Conservation (phyloP, 2,329 filamentous ascomycete genomes). For the Colletotrichum eleusines region DNA sequence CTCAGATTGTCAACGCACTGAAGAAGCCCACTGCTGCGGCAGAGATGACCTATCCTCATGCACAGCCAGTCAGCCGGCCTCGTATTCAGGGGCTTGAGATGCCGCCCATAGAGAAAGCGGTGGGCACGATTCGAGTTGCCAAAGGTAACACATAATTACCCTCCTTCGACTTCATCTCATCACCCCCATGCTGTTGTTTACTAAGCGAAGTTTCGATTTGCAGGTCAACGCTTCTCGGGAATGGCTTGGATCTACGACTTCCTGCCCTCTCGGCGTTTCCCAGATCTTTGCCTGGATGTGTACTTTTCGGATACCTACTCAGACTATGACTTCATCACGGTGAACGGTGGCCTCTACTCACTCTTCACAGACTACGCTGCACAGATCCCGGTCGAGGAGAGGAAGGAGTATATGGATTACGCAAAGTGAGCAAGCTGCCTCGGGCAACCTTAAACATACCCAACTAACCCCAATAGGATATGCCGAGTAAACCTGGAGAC, state of each 20-base stretch:
- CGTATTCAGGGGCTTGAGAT: conserved; percentile 34
- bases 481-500: conserved; percentile 51
- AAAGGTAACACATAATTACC: conserved; percentile 19
- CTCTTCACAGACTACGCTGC: conserved; percentile 36
- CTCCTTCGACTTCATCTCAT: neutral
- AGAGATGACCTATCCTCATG: conserved; percentile 47
- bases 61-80: conserved; percentile 24
- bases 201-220: neutral
- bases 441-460: too few species aligned
- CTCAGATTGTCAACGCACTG: conserved; percentile 48
- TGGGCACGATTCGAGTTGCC: conserved; percentile 19
- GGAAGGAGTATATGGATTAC: conserved; percentile 46
- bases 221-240: conserved; percentile 19
- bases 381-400: conserved; percentile 40
- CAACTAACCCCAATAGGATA: conserved; percentile 3
- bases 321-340: conserved; percentile 51
- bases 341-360: conserved; percentile 48
- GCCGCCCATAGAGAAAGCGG: conserved; percentile 41
- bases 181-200: too few species aligned
- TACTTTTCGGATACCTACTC: conserved; percentile 51
- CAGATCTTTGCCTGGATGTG: conserved; percentile 50
- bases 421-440: conserved; percentile 15
- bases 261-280: conserved; percentile 47
- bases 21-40: conserved; percentile 45
- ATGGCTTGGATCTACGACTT: conserved; percentile 50